These are phyloP conservation scores for Pharus latifolius DNA, from an alignment of 176 grass and related monocot species.

Conservation along the genomic window DNA sequence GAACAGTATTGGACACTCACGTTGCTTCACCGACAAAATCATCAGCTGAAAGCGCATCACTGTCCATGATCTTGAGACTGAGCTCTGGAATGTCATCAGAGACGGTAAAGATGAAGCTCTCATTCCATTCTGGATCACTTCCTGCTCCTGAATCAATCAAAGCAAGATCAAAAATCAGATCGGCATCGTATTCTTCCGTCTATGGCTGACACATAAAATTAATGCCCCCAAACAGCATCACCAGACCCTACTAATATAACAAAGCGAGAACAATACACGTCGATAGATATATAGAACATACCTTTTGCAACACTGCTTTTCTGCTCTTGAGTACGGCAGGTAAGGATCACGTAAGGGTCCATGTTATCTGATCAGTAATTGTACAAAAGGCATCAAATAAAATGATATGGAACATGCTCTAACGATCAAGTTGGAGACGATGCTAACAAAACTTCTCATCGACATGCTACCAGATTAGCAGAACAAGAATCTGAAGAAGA, in stretches of 20 bases:
- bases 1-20: constrained; percentile 9
- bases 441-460: background rate
- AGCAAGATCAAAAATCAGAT: background rate
- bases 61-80: constrained; percentile 80
- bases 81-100: constrained; percentile 29
- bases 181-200: background rate
- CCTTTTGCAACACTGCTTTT: constrained; percentile 51
- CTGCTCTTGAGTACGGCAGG: constrained; percentile 46
- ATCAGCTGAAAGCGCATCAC: constrained; percentile 35
- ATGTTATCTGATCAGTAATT: constrained; percentile 36
- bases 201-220: too few relatives aligned
- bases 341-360: constrained; percentile 61
- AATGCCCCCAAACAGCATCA: too few relatives aligned
- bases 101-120: constrained; percentile 70
- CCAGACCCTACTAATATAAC: background rate
- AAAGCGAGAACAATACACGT: background rate
- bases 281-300: background rate
- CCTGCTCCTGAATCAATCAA: constrained; percentile 35
- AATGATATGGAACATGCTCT: background rate
- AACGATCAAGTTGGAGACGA: background rate
- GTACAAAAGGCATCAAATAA: background rate
- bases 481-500: too few relatives aligned
- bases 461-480: background rate
- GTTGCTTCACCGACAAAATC: constrained; percentile 78
- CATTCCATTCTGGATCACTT: constrained; percentile 78